phyloP scores from a whole-genome alignment of 2,329 filamentous ascomycete species.

The Didymosphaeria variabile region DNA sequence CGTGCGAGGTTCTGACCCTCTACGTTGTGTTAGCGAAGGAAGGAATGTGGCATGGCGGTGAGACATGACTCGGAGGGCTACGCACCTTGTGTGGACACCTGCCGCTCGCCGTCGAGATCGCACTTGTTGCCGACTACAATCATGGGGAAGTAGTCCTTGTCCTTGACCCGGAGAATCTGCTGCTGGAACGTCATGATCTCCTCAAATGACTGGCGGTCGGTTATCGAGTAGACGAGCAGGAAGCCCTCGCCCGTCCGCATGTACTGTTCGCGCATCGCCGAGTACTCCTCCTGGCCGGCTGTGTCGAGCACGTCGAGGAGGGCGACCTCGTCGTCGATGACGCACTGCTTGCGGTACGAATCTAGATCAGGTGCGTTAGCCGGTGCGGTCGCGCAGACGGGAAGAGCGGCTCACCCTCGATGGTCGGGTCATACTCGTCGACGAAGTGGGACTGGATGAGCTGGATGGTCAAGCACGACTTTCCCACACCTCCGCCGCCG shows the following conservation, averaged over 20 bases:
- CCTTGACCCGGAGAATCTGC: constrained; percentile 97
- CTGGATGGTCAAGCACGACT: constrained; percentile 98
- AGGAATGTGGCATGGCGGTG: constrained; percentile 19
- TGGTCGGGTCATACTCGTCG: constrained; percentile 98
- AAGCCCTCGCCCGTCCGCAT: constrained; percentile 99
- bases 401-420: constrained; percentile 76
- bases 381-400: neutral
- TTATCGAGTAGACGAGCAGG: constrained; percentile 97
- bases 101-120: constrained; percentile 92
- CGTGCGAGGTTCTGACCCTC: constrained; percentile 89
- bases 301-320: constrained; percentile 98
- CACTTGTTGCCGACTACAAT: constrained; percentile 99
- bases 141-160: constrained; percentile 99
- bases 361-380: constrained; percentile 64
- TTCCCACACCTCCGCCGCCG: constrained; percentile 97
- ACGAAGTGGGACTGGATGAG: constrained; percentile 87
- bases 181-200: constrained; percentile 99
- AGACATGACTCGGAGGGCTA: constrained; percentile 26
- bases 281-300: constrained; percentile 98
- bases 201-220: constrained; percentile 94
- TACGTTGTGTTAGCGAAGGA: constrained; percentile 53
- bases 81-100: constrained; percentile 91
- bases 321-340: constrained; percentile 97
- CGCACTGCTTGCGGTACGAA: constrained; percentile 99
- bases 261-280: constrained; percentile 99